phyloP scores from a whole-genome alignment of 345 rosid species.

The thale cress (Arabidopsis thaliana) region DNA sequence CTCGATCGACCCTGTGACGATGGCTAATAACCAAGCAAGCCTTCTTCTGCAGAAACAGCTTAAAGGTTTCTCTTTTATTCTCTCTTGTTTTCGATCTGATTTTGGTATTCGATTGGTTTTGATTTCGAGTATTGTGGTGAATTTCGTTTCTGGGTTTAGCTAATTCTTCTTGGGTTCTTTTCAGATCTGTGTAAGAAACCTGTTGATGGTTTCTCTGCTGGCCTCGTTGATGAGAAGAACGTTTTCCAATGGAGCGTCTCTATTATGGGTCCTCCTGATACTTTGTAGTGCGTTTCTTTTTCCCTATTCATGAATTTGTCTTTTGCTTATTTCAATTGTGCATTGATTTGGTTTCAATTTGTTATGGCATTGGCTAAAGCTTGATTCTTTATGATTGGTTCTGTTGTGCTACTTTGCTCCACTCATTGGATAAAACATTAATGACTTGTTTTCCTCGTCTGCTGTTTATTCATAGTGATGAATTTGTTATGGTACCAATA shows the following conservation, averaged over 20 bases:
- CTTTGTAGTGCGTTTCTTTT: constrained; percentile 64
- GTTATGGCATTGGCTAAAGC: not conserved
- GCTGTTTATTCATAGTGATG: constrained; percentile 1
- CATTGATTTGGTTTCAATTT: constrained; percentile 2
- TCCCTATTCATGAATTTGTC: not conserved
- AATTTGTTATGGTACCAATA: not conserved
- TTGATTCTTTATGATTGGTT: constrained; percentile 8
- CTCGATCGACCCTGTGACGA: constrained; percentile 38
- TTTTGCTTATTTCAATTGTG: not conserved
- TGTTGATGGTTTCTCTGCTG: constrained; percentile 95
- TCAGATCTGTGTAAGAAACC: constrained; percentile 92
- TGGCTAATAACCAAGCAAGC: constrained; percentile 55
- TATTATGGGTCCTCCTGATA: constrained; percentile 88
- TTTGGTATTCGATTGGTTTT: not conserved
- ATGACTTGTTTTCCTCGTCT: not conserved
- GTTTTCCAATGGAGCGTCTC: constrained; percentile 87
- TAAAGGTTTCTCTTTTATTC: constrained; percentile 52
- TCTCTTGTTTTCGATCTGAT: not conserved
- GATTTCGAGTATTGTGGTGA: not conserved
- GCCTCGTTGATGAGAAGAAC: constrained; percentile 76
- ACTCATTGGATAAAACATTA: not conserved
- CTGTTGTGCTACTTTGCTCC: not conserved
- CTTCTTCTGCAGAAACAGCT: constrained; percentile 89
- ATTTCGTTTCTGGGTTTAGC: constrained; percentile 6
- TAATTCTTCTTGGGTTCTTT: constrained; percentile 1